Percentiles rank a stretch among this genome's conserved stretches.
These are phyloP conservation scores for Sorghum bicolor DNA, from an alignment of 176 grass and related monocot species.

Conservation along the genomic window Sorghum_bicolor_NCBIv3 NC_012870.2:58537501-58538000, in stretches of 20 bases:
- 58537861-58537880: conserved; percentile 23
- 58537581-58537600: conserved; percentile 17
- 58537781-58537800: neutral
- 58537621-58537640: conserved; percentile 32
- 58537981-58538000: neutral
- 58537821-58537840: neutral
- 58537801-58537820: neutral
- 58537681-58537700: conserved; percentile 29
- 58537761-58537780: conserved; percentile 3
- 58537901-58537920: neutral
- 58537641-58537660: conserved; percentile 2
- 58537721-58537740: neutral
- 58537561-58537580: neutral
- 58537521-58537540: neutral
- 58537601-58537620: conserved; percentile 48
- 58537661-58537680: neutral
- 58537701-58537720: conserved; percentile 18
- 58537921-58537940: neutral
- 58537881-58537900: neutral
- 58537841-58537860: neutral
- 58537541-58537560: neutral
- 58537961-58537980: neutral
- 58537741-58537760: neutral
- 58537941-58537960: neutral
- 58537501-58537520: neutral